Conservation (phyloP, 306 rosid species). For the Quercus robur region DNA sequence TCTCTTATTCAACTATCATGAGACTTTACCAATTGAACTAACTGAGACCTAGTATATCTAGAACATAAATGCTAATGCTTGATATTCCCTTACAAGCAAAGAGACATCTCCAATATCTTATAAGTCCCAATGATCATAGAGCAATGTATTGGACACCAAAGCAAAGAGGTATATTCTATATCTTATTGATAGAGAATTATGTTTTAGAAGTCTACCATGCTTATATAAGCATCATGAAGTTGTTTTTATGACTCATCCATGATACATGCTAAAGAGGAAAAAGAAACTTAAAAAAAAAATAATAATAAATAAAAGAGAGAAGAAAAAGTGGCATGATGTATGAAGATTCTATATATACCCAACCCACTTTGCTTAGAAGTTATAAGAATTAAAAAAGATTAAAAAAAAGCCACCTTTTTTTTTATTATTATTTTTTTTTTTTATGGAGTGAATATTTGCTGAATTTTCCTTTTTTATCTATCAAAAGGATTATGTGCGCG, state of each 20-base stretch:
- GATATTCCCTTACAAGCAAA: neutral
- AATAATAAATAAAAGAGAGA: neutral
- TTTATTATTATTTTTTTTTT: neutral
- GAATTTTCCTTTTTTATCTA: neutral
- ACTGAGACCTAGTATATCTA: fast-evolving
- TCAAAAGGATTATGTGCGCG: too few species aligned
- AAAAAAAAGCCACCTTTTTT: neutral
- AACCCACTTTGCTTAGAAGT: neutral
- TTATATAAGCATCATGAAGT: neutral
- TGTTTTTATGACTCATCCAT: neutral
- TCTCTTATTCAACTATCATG: too few species aligned
- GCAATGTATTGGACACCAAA: too few species aligned
- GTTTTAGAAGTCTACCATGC: neutral
- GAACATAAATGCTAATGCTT: neutral
- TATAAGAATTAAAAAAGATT: neutral
- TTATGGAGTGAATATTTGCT: neutral
- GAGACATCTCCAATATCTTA: too few species aligned
- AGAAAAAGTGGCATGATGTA: neutral
- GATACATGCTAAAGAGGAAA: neutral
- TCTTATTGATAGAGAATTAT: neutral
- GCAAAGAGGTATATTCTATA: neutral
- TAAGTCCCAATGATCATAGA: too few species aligned
- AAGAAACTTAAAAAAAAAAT: neutral
- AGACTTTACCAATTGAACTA: fast-evolving
- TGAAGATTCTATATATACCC: neutral